Evolutionary conservation across 805 yeast genomes (phyloP).

Genomic region (Nematodospora valgi): DNA sequence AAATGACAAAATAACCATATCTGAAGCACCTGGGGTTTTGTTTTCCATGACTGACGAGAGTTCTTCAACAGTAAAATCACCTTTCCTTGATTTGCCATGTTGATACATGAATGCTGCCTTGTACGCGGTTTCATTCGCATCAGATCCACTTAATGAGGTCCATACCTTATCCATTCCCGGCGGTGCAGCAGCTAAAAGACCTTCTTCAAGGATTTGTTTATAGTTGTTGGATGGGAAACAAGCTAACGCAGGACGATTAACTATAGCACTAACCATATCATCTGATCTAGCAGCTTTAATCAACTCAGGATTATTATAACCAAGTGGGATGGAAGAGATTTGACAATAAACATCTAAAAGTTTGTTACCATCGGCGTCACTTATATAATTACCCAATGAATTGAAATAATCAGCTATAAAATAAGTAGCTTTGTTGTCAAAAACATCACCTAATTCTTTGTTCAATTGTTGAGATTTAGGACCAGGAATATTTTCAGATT

Average conservation of each 20-base stretch:
- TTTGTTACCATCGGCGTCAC: constrained; percentile 41
- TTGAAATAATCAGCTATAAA: constrained; percentile 38
- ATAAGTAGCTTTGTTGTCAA: constrained; percentile 40
- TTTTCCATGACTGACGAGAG: constrained; percentile 48
- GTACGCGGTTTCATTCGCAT: constrained; percentile 68
- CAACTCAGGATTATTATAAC: constrained; percentile 42
- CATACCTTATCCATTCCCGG: constrained; percentile 56
- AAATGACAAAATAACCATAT: constrained; percentile 51
- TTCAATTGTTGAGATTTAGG: constrained; percentile 29
- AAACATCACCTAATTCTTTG: constrained; percentile 33
- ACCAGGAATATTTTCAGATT: constrained; percentile 36
- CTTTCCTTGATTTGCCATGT: constrained; percentile 48
- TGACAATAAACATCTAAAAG: constrained; percentile 41
- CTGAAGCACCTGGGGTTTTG: constrained; percentile 50
- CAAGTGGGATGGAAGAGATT: constrained; percentile 42
- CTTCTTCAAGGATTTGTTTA: constrained; percentile 44
- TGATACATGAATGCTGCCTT: constrained; percentile 70
- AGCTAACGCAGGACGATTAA: constrained; percentile 44
- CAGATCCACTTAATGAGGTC: constrained; percentile 67
- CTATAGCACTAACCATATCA: constrained; percentile 39
- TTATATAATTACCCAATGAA: constrained; percentile 38
- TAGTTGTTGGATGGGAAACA: constrained; percentile 51
- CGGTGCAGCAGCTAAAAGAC: constrained; percentile 62
- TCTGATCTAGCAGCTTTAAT: constrained; percentile 34
- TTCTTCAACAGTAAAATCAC: constrained; percentile 45